A percentile compares a stretch with the other conserved stretches of the same genome.
phyloP scores from a whole-genome alignment of 176 grass and related monocot genomes.

The Zea luxurians region DNA sequence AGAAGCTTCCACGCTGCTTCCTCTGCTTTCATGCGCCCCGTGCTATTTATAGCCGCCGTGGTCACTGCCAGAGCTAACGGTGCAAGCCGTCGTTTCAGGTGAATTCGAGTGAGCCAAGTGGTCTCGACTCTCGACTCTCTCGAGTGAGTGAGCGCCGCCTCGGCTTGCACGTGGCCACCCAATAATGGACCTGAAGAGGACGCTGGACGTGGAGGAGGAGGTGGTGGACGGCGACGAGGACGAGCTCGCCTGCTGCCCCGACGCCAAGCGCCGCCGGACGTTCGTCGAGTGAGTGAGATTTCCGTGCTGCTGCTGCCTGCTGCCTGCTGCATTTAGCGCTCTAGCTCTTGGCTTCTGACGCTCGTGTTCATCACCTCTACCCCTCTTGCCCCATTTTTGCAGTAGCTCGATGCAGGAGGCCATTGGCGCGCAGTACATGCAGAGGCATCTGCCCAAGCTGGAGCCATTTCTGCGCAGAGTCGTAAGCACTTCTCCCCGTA shows the following conservation, averaged over 20 bases:
- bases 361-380: background rate
- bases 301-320: background rate
- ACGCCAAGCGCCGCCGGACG: constrained; percentile 63
- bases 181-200: constrained; percentile 54
- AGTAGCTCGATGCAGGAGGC: constrained; percentile 71
- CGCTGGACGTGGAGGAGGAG: constrained; percentile 58
- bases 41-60: constrained; percentile 49
- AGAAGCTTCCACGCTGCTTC: constrained; percentile 81
- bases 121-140: background rate
- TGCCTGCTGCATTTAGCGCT: too few species aligned
- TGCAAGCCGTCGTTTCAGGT: constrained; percentile 6
- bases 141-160: background rate
- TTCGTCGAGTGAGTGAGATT: constrained; percentile 51
- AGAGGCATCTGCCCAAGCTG: constrained; percentile 70
- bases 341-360: background rate
- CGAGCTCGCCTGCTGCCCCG: constrained; percentile 45
- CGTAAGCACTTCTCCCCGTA: constrained; percentile 43
- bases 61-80: constrained; percentile 8
- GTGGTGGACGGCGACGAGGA: constrained; percentile 66
- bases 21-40: constrained; percentile 41
- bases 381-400: background rate
- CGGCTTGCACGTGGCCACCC: background rate
- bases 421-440: constrained; percentile 80
- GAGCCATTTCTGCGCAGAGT: constrained; percentile 86
- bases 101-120: constrained; percentile 24